Evolutionary conservation across 202 grass and related monocot genomes (phyloP).

Genomic region (Hordeum pubiflorum): DNA sequence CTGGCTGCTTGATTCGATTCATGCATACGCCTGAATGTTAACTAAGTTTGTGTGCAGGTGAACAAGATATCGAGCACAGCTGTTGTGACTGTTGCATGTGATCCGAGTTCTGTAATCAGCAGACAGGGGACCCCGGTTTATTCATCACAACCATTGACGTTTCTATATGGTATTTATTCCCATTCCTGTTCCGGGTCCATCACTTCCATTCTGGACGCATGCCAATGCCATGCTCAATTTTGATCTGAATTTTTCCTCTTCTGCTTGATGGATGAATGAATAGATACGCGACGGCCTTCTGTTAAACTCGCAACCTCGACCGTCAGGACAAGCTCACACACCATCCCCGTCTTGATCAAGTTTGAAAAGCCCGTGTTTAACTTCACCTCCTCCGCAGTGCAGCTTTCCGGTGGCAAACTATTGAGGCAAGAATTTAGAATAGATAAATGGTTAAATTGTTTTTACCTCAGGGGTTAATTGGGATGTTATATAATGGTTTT

Average conservation of each 20-base stretch:
- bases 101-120: conserved; percentile 61
- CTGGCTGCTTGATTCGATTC: neutral
- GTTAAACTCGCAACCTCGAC: conserved; percentile 65
- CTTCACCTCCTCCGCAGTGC: conserved; percentile 76
- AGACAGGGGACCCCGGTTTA: conserved; percentile 71
- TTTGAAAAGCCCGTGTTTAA: conserved; percentile 87
- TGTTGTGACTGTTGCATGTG: conserved; percentile 51
- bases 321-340: conserved; percentile 51
- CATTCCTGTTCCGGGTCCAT: too few relatives aligned
- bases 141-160: conserved; percentile 49
- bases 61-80: conserved; percentile 46
- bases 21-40: neutral
- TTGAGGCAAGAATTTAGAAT: conserved; percentile 40
- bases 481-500: neutral
- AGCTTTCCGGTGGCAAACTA: conserved; percentile 56
- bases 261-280: neutral
- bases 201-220: neutral
- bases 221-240: neutral
- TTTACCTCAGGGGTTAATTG: neutral
- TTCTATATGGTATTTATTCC: conserved; percentile 73
- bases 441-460: neutral
- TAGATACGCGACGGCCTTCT: conserved; percentile 65
- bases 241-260: neutral
- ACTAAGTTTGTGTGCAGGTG: conserved; percentile 31
- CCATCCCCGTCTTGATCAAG: conserved; percentile 62